These are phyloP conservation scores for Panellus pusillus DNA, from an alignment of 768 basidiomycete genomes.

Conservation along the genomic window DNA sequence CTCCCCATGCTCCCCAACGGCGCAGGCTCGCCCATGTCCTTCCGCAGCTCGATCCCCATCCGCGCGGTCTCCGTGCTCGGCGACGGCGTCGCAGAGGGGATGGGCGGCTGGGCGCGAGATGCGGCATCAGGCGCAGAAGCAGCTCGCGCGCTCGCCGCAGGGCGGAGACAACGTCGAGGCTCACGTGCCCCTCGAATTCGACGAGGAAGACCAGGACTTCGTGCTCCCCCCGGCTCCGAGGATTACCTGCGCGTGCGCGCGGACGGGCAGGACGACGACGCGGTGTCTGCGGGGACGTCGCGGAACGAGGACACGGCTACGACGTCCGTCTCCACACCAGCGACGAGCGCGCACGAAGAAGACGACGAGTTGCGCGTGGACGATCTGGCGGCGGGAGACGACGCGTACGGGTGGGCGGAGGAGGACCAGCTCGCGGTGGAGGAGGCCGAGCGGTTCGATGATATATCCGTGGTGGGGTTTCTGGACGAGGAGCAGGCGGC, in stretches of 20 bases:
- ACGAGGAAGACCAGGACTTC: conserved; percentile 73
- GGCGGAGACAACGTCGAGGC: conserved; percentile 33
- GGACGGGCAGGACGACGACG: conserved; percentile 24
- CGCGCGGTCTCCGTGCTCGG: conserved; percentile 51
- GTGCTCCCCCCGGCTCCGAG: conserved; percentile 17
- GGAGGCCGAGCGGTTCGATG: conserved; percentile 52
- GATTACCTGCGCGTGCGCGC: conserved; percentile 13
- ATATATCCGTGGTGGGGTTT: conserved; percentile 43
- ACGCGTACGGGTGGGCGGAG: conserved; percentile 40
- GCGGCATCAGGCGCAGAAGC: conserved; percentile 48
- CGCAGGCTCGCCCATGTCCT: conserved; percentile 37
- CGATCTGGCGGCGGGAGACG: conserved; percentile 29
- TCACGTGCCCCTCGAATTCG: conserved; percentile 56
- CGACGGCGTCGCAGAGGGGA: conserved; percentile 58
- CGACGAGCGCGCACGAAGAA: conserved; percentile 34
- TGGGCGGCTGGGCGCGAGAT: conserved; percentile 61
- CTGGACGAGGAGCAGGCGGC: conserved; percentile 40
- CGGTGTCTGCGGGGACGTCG: conserved; percentile 26
- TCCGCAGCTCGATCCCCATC: conserved; percentile 57
- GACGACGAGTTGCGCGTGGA: conserved; percentile 31
- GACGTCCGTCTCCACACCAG: conserved; percentile 37
- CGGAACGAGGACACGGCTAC: conserved; percentile 31
- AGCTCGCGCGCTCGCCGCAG: conserved; percentile 48
- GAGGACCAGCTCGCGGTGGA: conserved; percentile 48
- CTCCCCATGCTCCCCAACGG: conserved; percentile 88